These are phyloP conservation scores for Gracilaria gracilis DNA, from an alignment of 23 red algal species.

Conservation along the genomic window DNA sequence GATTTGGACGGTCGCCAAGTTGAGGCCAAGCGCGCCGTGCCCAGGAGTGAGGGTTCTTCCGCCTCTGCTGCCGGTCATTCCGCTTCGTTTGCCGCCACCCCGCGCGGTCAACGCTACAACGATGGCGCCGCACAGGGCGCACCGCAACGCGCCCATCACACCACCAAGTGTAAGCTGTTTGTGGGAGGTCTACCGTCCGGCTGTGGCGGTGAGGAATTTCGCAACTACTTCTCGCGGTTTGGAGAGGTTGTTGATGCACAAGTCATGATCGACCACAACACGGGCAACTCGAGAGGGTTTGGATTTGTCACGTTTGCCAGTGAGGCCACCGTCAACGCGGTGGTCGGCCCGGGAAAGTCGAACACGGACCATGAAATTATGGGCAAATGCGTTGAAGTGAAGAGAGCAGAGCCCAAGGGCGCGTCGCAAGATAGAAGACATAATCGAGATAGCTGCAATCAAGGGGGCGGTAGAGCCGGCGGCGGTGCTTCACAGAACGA, in stretches of 20 bases:
- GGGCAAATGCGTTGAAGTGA: slow-evolving; percentile 94
- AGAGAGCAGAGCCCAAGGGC: slow-evolving; percentile 83
- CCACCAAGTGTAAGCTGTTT: slow-evolving; percentile 85
- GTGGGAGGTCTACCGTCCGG: slow-evolving; percentile 91
- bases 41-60: slow-evolving; percentile 67
- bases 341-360: slow-evolving; percentile 68
- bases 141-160: slow-evolving; percentile 55
- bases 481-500: slow-evolving; percentile 27
- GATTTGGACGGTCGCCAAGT: slow-evolving; percentile 95
- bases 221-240: slow-evolving; percentile 87
- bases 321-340: slow-evolving; percentile 76
- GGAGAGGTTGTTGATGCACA: slow-evolving; percentile 89
- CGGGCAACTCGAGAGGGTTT: slow-evolving; percentile 93
- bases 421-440: slow-evolving; percentile 54
- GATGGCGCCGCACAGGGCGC: slow-evolving; percentile 11
- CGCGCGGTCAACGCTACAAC: slow-evolving; percentile 19
- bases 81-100: background rate
- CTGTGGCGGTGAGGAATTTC: slow-evolving; percentile 84
- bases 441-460: slow-evolving; percentile 61
- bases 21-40: slow-evolving; percentile 94
- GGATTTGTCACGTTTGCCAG: slow-evolving; percentile 95
- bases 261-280: slow-evolving; percentile 96
- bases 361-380: slow-evolving; percentile 88
- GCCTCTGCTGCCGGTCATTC: background rate
- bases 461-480: slow-evolving; percentile 48